A percentile compares a stretch with the other conserved stretches of the same genome.
Conservation (phyloP, 1,139 yeast genomes). For the Geotrichum europaeum region DNA sequence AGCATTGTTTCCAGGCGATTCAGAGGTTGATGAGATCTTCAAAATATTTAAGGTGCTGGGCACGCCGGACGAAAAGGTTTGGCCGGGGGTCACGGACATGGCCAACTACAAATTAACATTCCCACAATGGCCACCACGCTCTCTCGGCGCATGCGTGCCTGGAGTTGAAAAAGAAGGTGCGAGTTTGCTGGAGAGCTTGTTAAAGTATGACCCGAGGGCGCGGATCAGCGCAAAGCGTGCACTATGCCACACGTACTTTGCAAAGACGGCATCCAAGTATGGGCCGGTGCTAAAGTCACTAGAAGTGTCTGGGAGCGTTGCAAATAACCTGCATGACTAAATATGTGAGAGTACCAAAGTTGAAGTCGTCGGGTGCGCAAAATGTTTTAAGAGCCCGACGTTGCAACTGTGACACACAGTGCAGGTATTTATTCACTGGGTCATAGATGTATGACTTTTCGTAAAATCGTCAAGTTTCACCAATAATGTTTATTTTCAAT, state of each 20-base stretch:
- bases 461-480: not conserved
- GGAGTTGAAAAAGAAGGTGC: not conserved
- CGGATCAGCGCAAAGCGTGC: conserved; percentile 7
- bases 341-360: not conserved
- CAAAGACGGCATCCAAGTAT: not conserved
- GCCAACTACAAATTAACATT: conserved; percentile 94
- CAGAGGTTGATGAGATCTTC: conserved; percentile 95
- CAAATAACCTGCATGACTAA: not conserved
- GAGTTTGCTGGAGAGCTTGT: not conserved
- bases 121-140: conserved; percentile 69
- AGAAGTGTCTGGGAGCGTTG: not conserved
- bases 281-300: not conserved
- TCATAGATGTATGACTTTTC: not conserved
- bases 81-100: conserved; percentile 93
- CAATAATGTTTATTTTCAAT: not conserved
- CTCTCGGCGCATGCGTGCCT: not conserved
- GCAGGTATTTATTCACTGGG: not conserved
- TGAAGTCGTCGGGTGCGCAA: not conserved
- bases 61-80: conserved; percentile 84
- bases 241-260: not conserved
- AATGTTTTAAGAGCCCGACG: not conserved
- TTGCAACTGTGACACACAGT: not conserved
- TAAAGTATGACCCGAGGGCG: not conserved
- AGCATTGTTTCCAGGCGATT: conserved; percentile 95
- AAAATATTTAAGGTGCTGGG: conserved; percentile 89